Evolutionary conservation across 2,329 filamentous ascomycete species (phyloP), one percentile per base, ranked within the genome.

Genomic region (Pseudofabraea citricarpa): DNA sequence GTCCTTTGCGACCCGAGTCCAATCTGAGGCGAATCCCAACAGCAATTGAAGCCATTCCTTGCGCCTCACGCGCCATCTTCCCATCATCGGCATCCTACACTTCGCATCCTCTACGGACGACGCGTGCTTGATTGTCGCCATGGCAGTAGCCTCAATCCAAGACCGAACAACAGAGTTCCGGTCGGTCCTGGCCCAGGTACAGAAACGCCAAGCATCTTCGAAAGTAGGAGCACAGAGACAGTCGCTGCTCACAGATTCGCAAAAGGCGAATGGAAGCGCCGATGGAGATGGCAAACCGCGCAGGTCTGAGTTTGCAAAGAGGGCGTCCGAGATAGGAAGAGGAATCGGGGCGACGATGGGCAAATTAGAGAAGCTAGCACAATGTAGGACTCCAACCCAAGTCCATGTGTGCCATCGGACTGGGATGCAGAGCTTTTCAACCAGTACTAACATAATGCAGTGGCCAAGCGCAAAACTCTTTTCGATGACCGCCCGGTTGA

Each of bases 401-500:
- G 15, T 18, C 15, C 13, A 7, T 18, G 29, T 7, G 13, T 16
- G 21, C 10, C 4, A 27, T 31, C 7, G 16, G 3, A 12, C 53
- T 46, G 32, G 9, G 15, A 12, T 19, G 13, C 22, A 27, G 41
- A 40, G 44, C 36, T 40, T 32, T 40, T 40, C 44, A 33, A 12
- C 2, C 19, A 12, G 15, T 50, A 22, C 52, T 62, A 45, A 61
- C 42, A 18, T 19, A 7, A 15, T 37, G 20, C 48, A 87, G 83
- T 98, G 62, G 93, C 93, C n/a, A 91, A 90, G 66, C 83, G 91
- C 59, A 94, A 95, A 68, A 95, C 93, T 8, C 81, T 98, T 33
- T 98, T 98, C 64, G 93, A 98, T 65, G 93, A 98, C 70, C 81
- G 88, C 62, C 90, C 93, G 0, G 87, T 96, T 43, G 93, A 98